These are phyloP conservation scores for Yamadazyma mexicana DNA, from an alignment of 1,139 yeast species.

Conservation along the genomic window DNA sequence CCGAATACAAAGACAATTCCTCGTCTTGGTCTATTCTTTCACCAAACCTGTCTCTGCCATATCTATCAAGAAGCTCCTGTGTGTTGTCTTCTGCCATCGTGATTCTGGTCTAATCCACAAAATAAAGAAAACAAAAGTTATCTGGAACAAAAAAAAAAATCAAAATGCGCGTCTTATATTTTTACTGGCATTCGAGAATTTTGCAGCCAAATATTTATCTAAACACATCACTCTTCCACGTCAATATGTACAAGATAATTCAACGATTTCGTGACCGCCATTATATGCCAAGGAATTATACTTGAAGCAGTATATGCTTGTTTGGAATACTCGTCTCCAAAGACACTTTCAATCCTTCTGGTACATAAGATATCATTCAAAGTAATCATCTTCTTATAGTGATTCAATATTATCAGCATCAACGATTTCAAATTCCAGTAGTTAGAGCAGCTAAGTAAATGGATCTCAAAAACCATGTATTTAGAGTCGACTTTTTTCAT, in stretches of 20 bases:
- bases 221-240: slow-evolving; percentile 30
- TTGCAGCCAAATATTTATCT: not conserved
- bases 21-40: slow-evolving; percentile 6
- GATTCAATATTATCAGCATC: slow-evolving; percentile 60
- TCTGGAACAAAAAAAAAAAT: too few relatives aligned
- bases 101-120: not conserved
- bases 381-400: slow-evolving; percentile 66
- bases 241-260: slow-evolving; percentile 45
- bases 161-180: slow-evolving; percentile 3
- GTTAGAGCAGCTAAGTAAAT: slow-evolving; percentile 67
- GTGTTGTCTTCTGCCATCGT: slow-evolving; percentile 14
- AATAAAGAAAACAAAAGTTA: not conserved
- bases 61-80: slow-evolving; percentile 13
- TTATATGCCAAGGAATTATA: slow-evolving; percentile 79
- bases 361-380: slow-evolving; percentile 44
- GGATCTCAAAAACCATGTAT: slow-evolving; percentile 54
- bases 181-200: not conserved
- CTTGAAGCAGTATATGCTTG: slow-evolving; percentile 21
- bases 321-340: slow-evolving; percentile 18
- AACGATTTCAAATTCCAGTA: slow-evolving; percentile 57
- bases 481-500: slow-evolving; percentile 34
- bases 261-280: slow-evolving; percentile 70
- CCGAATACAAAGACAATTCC: slow-evolving; percentile 17
- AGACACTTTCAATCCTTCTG: slow-evolving; percentile 24
- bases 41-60: slow-evolving; percentile 5